phyloP scores from a whole-genome alignment of 768 basidiomycete species.

The Crassisporium funariophilum region DNA sequence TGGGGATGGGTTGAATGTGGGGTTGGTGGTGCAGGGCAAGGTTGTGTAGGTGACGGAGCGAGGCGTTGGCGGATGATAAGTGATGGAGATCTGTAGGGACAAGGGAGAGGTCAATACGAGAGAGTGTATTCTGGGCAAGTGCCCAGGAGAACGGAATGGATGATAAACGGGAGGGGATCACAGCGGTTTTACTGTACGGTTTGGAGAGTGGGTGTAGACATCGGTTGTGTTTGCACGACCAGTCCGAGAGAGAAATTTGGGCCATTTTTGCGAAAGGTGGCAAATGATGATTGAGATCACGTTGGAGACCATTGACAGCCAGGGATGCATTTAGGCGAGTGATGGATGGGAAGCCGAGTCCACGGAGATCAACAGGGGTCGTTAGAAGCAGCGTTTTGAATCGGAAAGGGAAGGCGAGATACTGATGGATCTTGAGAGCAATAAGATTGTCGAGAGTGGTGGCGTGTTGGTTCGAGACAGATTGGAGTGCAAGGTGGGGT shows the following conservation, averaged over 20 bases:
- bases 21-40: not conserved
- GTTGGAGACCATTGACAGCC: constrained; percentile 17
- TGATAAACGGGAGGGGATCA: not conserved
- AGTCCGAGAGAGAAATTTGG: not conserved
- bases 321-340: constrained; percentile 18
- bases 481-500: constrained; percentile 23
- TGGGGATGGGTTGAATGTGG: not conserved
- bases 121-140: not conserved
- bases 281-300: constrained; percentile 29
- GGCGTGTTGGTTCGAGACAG: constrained; percentile 17
- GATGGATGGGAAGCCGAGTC: constrained; percentile 26
- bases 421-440: constrained; percentile 14
- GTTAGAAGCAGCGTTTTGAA: constrained; percentile 21
- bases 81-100: not conserved
- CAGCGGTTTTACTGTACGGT: not conserved
- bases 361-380: constrained; percentile 10
- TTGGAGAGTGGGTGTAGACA: not conserved
- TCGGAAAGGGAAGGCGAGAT: constrained; percentile 25
- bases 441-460: constrained; percentile 17
- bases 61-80: not conserved
- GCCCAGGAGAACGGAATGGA: not conserved
- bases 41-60: not conserved
- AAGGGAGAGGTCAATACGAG: not conserved
- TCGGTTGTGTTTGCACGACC: not conserved
- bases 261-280: constrained; percentile 18